phyloP scores from a whole-genome alignment of 495 filamentous ascomycete genomes.

The Bathelium albidoporum region DNA sequence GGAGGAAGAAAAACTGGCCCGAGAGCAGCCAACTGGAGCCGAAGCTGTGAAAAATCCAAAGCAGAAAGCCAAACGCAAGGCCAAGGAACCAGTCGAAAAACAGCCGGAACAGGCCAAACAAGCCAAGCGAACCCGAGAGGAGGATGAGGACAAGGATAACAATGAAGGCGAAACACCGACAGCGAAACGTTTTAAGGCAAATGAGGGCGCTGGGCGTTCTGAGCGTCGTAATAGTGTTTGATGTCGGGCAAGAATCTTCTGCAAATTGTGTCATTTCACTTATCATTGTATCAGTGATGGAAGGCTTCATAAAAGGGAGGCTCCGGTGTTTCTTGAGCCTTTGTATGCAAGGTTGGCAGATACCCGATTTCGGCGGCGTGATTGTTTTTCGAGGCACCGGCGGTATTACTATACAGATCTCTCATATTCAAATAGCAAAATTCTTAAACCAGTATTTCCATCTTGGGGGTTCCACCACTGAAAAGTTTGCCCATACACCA shows the following conservation, averaged over 20 bases:
- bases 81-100: no score
- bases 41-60: no score
- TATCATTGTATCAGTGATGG: no score
- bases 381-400: not conserved
- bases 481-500: not conserved
- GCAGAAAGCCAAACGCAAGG: no score
- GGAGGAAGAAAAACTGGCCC: no score
- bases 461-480: not conserved
- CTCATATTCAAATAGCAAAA: not conserved
- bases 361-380: not conserved
- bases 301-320: no score
- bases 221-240: not conserved
- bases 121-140: not conserved
- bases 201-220: not conserved
- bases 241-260: no score
- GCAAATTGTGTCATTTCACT: no score
- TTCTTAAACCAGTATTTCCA: not conserved
- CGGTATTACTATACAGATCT: not conserved
- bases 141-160: conserved; percentile 3
- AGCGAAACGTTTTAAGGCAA: not conserved
- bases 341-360: no score
- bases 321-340: no score
- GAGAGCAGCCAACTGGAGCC: no score
- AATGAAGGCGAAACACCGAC: not conserved
- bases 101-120: not conserved